Conservation (phyloP, 805 yeast genomes). For the Tetrapisispora fleetii region DNA sequence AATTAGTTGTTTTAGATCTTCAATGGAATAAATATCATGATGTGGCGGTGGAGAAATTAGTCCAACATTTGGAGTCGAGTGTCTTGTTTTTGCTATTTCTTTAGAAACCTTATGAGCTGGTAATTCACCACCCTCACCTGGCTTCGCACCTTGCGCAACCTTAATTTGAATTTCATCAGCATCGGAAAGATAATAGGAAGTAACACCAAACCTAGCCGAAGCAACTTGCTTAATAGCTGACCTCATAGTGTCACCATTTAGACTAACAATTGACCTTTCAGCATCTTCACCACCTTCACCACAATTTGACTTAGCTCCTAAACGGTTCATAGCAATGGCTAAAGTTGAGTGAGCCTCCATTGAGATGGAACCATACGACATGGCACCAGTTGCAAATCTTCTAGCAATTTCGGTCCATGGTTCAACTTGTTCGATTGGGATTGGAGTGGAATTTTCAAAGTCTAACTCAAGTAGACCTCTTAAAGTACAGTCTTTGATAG, state of each 20-base stretch:
- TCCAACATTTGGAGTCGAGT: slow-evolving; percentile 94
- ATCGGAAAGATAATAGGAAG: slow-evolving; percentile 86
- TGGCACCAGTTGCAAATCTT: slow-evolving; percentile 97
- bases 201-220: slow-evolving; percentile 96
- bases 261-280: slow-evolving; percentile 69
- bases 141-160: slow-evolving; percentile 99
- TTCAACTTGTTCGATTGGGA: slow-evolving; percentile 95
- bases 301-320: slow-evolving; percentile 95
- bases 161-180: slow-evolving; percentile 96
- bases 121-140: slow-evolving; percentile 99
- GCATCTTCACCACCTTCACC: slow-evolving; percentile 99
- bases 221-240: slow-evolving; percentile 98
- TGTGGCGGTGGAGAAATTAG: slow-evolving; percentile 97
- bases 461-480: slow-evolving; percentile 93
- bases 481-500: slow-evolving; percentile 83
- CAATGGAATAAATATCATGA: slow-evolving; percentile 96
- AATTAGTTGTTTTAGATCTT: slow-evolving; percentile 91
- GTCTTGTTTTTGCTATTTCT: slow-evolving; percentile 88
- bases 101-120: slow-evolving; percentile 89
- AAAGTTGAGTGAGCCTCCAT: slow-evolving; percentile 97
- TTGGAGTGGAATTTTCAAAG: slow-evolving; percentile 55
- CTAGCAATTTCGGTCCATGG: slow-evolving; percentile 99
- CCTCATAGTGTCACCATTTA: slow-evolving; percentile 94
- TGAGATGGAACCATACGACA: slow-evolving; percentile 97
- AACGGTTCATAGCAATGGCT: slow-evolving; percentile 96